A percentile compares a stretch with the other conserved stretches of the same genome.
Conservation (phyloP, 768 basidiomycete genomes). For the Wakefieldia striispora region DNA sequence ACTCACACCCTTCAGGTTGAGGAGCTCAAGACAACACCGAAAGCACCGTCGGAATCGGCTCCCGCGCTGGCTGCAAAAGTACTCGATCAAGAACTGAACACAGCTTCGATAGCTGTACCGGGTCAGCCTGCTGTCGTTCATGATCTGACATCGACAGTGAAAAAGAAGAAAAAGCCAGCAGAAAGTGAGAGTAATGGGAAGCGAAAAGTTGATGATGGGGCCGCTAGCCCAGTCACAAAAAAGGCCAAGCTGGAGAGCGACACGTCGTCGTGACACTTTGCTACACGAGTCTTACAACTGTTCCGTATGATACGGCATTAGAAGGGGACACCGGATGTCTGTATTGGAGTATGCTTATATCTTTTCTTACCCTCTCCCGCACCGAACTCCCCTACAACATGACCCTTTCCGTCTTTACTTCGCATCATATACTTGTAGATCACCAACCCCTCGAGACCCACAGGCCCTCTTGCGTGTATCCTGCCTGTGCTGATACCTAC, state of each 20-base stretch:
- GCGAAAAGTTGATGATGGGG: constrained; percentile 69
- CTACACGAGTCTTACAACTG: neutral
- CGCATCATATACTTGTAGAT: constrained; percentile 95
- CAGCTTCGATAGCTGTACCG: constrained; percentile 33
- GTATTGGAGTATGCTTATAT: constrained; percentile 59
- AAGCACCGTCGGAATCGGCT: constrained; percentile 55
- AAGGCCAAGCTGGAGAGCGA: constrained; percentile 58
- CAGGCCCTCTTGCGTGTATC: constrained; percentile 95
- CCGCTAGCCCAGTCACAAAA: constrained; percentile 48
- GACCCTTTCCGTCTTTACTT: constrained; percentile 71
- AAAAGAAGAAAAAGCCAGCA: constrained; percentile 70
- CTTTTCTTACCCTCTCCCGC: constrained; percentile 62
- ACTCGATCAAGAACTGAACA: constrained; percentile 69
- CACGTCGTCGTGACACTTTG: constrained; percentile 20
- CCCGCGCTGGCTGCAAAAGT: constrained; percentile 70
- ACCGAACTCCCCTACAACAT: constrained; percentile 87
- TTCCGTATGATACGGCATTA: constrained; percentile 6
- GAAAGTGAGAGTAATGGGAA: constrained; percentile 46
- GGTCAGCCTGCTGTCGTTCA: constrained; percentile 53
- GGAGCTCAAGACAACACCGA: constrained; percentile 81
- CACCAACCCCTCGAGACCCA: constrained; percentile 89
- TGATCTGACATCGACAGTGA: constrained; percentile 81
- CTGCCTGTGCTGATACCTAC: constrained; percentile 97
- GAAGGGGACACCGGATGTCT: constrained; percentile 22
- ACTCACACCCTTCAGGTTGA: constrained; percentile 58